Evolutionary conservation across 2,329 filamentous ascomycete genomes (phyloP).

Genomic region (Akanthomyces muscarius): DNA sequence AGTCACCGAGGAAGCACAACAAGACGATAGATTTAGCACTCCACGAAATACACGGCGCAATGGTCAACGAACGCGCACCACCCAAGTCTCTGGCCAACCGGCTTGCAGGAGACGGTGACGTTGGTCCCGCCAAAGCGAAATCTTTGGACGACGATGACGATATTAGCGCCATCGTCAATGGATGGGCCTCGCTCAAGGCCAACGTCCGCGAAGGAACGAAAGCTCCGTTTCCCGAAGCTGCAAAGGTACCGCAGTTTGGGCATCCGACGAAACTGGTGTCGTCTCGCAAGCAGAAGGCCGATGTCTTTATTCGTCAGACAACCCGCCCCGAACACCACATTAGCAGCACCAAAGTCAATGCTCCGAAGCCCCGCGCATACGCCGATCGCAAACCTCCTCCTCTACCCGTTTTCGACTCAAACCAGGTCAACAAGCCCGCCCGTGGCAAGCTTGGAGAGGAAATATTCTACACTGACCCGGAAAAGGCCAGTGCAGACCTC

Average conservation of each 20-base stretch:
- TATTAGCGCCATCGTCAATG: conserved; percentile 31
- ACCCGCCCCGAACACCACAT: conserved; percentile 56
- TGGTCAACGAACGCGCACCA: conserved; percentile 47
- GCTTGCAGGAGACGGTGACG: conserved; percentile 27
- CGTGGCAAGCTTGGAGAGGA: conserved; percentile 34
- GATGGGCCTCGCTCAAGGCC: conserved; percentile 27
- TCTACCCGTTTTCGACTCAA: conserved; percentile 47
- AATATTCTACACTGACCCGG: conserved; percentile 63
- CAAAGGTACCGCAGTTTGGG: conserved; percentile 31
- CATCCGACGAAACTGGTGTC: conserved; percentile 43
- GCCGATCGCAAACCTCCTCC: conserved; percentile 45
- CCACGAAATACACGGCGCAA: conserved; percentile 26
- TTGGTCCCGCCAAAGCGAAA: conserved; percentile 1
- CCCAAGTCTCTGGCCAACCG: conserved; percentile 37
- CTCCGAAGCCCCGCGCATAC: conserved; percentile 45
- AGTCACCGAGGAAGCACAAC: conserved; percentile 15
- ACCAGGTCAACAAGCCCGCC: conserved; percentile 18
- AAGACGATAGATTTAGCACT: conserved; percentile 19
- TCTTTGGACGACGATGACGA: conserved; percentile 27
- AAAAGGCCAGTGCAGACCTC: conserved; percentile 69
- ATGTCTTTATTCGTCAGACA: conserved; percentile 52
- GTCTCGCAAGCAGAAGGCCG: conserved; percentile 52
- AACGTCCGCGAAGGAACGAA: conserved; percentile 20
- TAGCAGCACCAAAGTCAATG: conserved; percentile 41
- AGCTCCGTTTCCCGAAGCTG: conserved; percentile 20